phyloP scores from a whole-genome alignment of 805 yeast species.

The Yarrowia sp. region DNA sequence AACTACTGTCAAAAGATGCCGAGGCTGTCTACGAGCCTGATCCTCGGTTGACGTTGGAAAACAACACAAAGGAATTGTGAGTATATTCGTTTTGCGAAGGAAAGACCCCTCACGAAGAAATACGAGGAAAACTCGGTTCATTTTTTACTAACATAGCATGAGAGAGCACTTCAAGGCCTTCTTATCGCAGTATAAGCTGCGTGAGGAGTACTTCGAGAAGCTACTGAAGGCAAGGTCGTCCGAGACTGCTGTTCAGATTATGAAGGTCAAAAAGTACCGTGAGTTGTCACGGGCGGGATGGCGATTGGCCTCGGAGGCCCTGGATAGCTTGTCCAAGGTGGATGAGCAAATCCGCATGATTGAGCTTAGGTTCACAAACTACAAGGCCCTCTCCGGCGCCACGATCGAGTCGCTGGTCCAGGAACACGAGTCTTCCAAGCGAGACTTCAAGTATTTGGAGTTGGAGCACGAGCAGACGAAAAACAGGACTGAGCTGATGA shows the following conservation, averaged over 20 bases:
- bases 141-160: conserved; percentile 21
- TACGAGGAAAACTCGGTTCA: too few species aligned
- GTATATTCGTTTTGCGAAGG: not conserved
- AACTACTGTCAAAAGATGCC: not conserved
- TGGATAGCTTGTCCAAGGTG: conserved; percentile 1
- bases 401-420: conserved; percentile 13
- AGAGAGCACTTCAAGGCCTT: conserved; percentile 14
- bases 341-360: not conserved
- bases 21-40: not conserved
- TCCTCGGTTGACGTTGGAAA: not conserved
- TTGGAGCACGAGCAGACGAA: not conserved
- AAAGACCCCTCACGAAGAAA: too few species aligned
- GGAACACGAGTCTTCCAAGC: not conserved
- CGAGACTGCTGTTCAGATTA: conserved; percentile 10
- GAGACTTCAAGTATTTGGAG: not conserved
- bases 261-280: conserved; percentile 20
- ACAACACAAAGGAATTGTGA: conserved; percentile 6
- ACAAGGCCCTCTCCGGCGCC: not conserved
- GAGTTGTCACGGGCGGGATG: conserved; percentile 16
- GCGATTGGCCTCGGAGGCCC: conserved; percentile 20
- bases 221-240: conserved; percentile 12
- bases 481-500: conserved; percentile 14
- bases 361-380: not conserved
- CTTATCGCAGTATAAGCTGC: not conserved
- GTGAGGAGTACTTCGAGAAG: conserved; percentile 2